Evolutionary conservation across 306 rosid species (phyloP).

Genomic region (Cyclanthera cordifolia): DNA sequence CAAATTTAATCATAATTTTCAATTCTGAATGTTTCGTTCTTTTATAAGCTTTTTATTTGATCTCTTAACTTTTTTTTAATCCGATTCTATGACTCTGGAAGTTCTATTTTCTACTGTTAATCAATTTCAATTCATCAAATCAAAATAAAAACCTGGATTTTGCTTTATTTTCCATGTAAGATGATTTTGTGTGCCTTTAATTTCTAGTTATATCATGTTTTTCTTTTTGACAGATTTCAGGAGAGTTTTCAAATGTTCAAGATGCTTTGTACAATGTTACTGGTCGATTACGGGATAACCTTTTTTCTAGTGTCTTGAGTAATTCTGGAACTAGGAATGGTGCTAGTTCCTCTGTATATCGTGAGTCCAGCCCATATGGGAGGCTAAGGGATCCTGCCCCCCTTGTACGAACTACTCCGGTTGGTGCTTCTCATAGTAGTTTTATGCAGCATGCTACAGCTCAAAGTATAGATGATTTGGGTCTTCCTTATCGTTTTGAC

Average conservation of each 20-base stretch:
- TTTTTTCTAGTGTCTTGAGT: constrained; percentile 42
- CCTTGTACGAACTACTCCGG: constrained; percentile 25
- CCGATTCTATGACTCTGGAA: too few species aligned
- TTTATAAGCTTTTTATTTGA: too few species aligned
- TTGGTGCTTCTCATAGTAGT: constrained; percentile 35
- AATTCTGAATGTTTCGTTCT: too few species aligned
- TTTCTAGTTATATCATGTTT: constrained; percentile 6
- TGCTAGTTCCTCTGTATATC: constrained; percentile 27
- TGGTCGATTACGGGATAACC: constrained; percentile 82
- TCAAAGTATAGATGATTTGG: constrained; percentile 51
- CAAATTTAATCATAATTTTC: too few species aligned
- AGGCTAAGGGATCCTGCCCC: constrained; percentile 44
- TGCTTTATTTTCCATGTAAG: not conserved
- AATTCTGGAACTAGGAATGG: constrained; percentile 40
- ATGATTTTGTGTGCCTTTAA: not conserved
- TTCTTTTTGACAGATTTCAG: constrained; percentile 53
- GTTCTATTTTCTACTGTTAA: too few species aligned
- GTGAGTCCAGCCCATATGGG: constrained; percentile 54
- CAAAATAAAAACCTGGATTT: too few species aligned
- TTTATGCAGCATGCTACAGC: constrained; percentile 30
- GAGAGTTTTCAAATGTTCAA: constrained; percentile 77
- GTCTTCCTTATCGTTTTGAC: constrained; percentile 45
- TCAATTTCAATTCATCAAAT: too few species aligned
- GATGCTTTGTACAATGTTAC: constrained; percentile 87
- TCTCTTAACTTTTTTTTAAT: too few species aligned